These are phyloP conservation scores for Calonectria montana DNA, from an alignment of 2,329 filamentous ascomycete species.

Conservation along the genomic window DNA sequence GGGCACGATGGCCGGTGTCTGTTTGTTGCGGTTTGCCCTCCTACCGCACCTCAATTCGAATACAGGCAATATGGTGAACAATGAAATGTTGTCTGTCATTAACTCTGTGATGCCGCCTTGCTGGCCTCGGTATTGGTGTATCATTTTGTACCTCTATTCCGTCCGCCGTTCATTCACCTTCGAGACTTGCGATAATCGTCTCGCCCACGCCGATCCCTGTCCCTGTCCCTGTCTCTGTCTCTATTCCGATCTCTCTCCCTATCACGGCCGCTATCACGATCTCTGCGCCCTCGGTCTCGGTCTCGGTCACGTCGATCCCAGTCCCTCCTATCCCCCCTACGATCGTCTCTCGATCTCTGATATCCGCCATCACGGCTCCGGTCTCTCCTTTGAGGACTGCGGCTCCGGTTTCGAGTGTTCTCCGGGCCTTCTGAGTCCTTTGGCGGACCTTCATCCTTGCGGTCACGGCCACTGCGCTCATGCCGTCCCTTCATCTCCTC, in stretches of 20 bases:
- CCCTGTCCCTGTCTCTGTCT: conserved; percentile 44
- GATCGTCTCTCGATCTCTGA: conserved; percentile 40
- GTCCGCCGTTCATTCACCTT: conserved; percentile 30
- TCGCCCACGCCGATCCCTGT: conserved; percentile 36
- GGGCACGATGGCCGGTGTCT: not conserved
- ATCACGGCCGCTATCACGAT: conserved; percentile 44
- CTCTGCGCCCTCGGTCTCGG: conserved; percentile 42
- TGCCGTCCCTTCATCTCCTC: conserved; percentile 71
- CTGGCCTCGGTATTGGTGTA: not conserved
- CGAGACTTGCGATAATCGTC: conserved; percentile 36
- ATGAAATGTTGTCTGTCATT: conserved; percentile 18
- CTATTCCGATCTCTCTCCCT: conserved; percentile 43
- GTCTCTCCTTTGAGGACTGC: conserved; percentile 31
- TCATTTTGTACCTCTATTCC: conserved; percentile 11
- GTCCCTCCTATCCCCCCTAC: conserved; percentile 42
- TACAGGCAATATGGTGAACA: not conserved
- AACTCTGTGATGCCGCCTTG: conserved; percentile 9
- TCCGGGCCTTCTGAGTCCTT: conserved; percentile 20
- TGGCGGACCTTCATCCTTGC: conserved; percentile 30
- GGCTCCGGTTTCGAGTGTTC: conserved; percentile 32
- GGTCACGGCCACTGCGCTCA: conserved; percentile 51
- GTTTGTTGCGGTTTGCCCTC: not conserved
- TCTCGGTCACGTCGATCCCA: conserved; percentile 40
- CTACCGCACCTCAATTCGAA: not conserved
- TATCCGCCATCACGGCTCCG: conserved; percentile 42